A percentile compares a stretch with the other conserved stretches of the same genome.
These are phyloP conservation scores for Prunus davidiana DNA, from an alignment of 306 rosid species.

Conservation along the genomic window DNA sequence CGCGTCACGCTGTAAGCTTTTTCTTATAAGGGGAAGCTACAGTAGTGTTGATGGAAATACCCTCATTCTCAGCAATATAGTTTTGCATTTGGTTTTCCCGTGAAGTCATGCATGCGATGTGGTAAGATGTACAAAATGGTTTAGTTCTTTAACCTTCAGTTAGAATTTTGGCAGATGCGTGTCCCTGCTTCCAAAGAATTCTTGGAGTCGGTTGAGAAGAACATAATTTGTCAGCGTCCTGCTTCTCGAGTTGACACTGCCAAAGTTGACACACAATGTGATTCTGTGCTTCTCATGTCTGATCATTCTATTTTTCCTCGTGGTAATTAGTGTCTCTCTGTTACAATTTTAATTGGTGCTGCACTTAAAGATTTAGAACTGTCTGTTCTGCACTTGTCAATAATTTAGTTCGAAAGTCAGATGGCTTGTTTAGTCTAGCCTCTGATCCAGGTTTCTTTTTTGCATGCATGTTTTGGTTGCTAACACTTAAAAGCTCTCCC, in stretches of 20 bases:
- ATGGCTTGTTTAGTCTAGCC: background rate
- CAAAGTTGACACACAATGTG: constrained; percentile 50
- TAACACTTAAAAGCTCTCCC: background rate
- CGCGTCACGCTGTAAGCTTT: too few relatives aligned
- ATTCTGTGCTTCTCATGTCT: constrained; percentile 67
- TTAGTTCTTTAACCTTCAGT: constrained; percentile 20
- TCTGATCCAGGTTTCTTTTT: constrained; percentile 1
- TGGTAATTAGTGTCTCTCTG: constrained; percentile 41
- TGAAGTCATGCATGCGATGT: background rate
- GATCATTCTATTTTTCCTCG: constrained; percentile 74
- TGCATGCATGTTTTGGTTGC: background rate
- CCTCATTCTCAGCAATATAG: background rate
- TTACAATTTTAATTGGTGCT: background rate
- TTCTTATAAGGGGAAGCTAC: too few relatives aligned
- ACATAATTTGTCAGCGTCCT: constrained; percentile 64
- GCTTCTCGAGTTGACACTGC: constrained; percentile 76
- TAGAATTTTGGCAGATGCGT: constrained; percentile 42
- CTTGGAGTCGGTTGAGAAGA: constrained; percentile 56
- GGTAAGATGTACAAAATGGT: constrained; percentile 1
- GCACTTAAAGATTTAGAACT: background rate
- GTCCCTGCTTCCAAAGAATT: constrained; percentile 56
- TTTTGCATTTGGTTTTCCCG: background rate
- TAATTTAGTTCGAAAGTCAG: background rate
- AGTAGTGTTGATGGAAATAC: background rate
- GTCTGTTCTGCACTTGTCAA: background rate